A percentile compares a stretch with the other conserved stretches of the same genome.
Conservation (phyloP, 139 green algal genomes). For the Desmodesmus armatus region DNA sequence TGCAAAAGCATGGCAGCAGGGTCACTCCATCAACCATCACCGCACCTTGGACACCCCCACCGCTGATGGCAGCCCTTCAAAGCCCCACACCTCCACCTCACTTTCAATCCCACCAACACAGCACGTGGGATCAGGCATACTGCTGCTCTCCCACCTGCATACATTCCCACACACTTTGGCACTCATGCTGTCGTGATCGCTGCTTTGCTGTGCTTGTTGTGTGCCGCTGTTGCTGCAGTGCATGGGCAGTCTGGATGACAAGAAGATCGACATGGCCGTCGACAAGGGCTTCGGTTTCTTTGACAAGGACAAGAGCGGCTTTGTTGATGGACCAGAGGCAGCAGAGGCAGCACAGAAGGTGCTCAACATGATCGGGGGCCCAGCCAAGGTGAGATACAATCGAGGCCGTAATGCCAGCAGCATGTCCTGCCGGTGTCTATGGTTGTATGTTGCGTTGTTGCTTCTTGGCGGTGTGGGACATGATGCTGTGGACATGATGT, state of each 20-base stretch:
- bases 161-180: too few relatives aligned
- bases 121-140: too few relatives aligned
- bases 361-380: background rate
- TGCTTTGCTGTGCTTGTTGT: background rate
- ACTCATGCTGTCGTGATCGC: too few relatives aligned
- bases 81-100: too few relatives aligned
- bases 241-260: slow-evolving; percentile 21
- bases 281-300: slow-evolving; percentile 1
- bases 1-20: too few relatives aligned
- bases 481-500: background rate
- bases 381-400: background rate
- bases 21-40: too few relatives aligned
- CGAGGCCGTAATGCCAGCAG: too few relatives aligned
- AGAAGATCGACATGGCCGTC: slow-evolving; percentile 15
- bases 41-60: too few relatives aligned
- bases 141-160: too few relatives aligned
- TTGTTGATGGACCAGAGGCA: slow-evolving; percentile 18
- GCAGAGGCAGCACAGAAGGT: slow-evolving; percentile 4
- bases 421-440: too few relatives aligned
- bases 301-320: slow-evolving; percentile 21
- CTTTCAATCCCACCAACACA: too few relatives aligned
- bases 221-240: slow-evolving; percentile 27
- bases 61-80: too few relatives aligned
- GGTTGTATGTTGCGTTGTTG: background rate
- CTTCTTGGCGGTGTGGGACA: background rate